Evolutionary conservation across 805 yeast species (phyloP).

Genomic region (Spathaspora passalidarum): DNA sequence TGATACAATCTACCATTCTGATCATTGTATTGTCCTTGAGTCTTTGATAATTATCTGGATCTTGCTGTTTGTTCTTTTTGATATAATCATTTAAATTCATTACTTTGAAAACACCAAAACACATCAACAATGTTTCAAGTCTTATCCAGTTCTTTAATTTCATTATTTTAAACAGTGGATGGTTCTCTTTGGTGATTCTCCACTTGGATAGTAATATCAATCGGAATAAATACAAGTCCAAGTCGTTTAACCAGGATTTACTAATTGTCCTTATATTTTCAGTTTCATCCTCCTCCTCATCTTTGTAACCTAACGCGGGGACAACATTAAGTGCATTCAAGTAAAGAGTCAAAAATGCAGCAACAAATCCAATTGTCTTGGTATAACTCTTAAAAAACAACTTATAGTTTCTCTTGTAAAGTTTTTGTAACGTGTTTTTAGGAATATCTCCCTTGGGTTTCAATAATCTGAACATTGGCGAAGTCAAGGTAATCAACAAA

Average conservation of each 20-base stretch:
- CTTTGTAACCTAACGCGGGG: conserved; percentile 17
- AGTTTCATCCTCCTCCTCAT: conserved; percentile 6
- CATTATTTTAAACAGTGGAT: conserved; percentile 28
- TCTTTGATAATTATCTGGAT: conserved; percentile 8
- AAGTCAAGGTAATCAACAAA: conserved; percentile 30
- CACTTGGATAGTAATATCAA: conserved; percentile 38
- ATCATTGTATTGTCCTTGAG: conserved; percentile 15
- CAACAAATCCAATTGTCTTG: conserved; percentile 30
- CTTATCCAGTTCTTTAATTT: conserved; percentile 28
- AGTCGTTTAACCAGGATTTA: conserved; percentile 22
- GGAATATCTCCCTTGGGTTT: conserved; percentile 1
- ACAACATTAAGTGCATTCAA: conserved; percentile 19
- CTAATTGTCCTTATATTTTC: conserved; percentile 20
- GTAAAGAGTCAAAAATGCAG: conserved; percentile 28
- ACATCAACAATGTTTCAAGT: conserved; percentile 31
- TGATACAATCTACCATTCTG: conserved; percentile 17
- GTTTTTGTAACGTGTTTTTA: conserved; percentile 2
- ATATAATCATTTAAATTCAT: conserved; percentile 37
- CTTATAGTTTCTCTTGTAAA: conserved; percentile 19
- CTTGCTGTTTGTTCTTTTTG: conserved; percentile 16
- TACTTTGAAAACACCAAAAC: conserved; percentile 33
- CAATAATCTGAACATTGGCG: conserved; percentile 23
- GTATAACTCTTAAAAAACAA: conserved; percentile 30
- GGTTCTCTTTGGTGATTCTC: conserved; percentile 39
- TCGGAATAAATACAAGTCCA: conserved; percentile 31